A percentile compares a stretch with the other conserved stretches of the same genome.
These are phyloP conservation scores for Trametes elegans DNA, from an alignment of 768 basidiomycete species.

Conservation along the genomic window DNA sequence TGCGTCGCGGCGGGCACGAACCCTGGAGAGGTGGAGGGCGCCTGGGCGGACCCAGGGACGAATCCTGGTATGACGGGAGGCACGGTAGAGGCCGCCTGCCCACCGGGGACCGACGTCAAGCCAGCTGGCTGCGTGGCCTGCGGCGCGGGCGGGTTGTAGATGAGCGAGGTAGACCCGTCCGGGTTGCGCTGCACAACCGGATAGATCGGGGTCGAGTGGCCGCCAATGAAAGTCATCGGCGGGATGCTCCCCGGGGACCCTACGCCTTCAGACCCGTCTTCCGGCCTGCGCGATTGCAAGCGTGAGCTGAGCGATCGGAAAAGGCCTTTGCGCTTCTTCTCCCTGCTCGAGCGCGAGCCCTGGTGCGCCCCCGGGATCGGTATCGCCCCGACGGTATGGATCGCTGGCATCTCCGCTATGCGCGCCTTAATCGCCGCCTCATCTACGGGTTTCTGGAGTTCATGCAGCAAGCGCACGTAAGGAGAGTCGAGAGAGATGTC, in stretches of 20 bases:
- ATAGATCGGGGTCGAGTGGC: constrained; percentile 9
- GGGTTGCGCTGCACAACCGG: constrained; percentile 24
- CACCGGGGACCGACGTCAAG: background rate
- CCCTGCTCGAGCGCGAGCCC: constrained; percentile 12
- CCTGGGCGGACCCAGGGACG: background rate
- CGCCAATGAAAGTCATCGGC: constrained; percentile 12
- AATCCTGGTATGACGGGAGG: constrained; percentile 10
- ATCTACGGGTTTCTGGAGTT: constrained; percentile 37
- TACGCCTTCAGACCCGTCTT: constrained; percentile 14
- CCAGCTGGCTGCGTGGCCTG: background rate
- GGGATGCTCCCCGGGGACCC: constrained; percentile 14
- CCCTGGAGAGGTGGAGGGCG: constrained; percentile 2
- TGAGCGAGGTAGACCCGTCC: constrained; percentile 17
- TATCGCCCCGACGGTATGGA: constrained; percentile 32
- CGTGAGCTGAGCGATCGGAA: constrained; percentile 45
- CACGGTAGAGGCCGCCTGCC: background rate
- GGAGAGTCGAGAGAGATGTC: constrained; percentile 60
- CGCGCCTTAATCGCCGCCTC: constrained; percentile 19
- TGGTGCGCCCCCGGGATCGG: constrained; percentile 1
- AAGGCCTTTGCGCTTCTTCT: constrained; percentile 39
- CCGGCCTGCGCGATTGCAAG: constrained; percentile 13
- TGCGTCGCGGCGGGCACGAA: background rate
- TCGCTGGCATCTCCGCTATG: constrained; percentile 38
- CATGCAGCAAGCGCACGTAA: constrained; percentile 49
- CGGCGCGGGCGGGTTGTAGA: constrained; percentile 10